These are phyloP conservation scores for Sphaerostilbella broomeana DNA, from an alignment of 2,329 filamentous ascomycete genomes.

Conservation along the genomic window DNA sequence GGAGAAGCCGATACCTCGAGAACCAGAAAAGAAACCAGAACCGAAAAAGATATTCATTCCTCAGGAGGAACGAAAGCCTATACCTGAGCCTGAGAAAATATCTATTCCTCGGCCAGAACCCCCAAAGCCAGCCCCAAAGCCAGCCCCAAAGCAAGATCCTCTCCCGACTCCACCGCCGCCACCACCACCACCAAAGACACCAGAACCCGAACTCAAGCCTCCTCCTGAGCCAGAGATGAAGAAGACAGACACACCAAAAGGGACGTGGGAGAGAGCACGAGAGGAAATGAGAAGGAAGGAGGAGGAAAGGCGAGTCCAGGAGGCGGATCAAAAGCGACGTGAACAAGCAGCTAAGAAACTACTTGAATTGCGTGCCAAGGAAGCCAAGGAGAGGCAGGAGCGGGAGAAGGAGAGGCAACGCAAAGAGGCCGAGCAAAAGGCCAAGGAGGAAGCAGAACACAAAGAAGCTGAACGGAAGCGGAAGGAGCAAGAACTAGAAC, in stretches of 20 bases:
- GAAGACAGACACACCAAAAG: conserved; percentile 9
- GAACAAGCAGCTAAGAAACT: conserved; percentile 49
- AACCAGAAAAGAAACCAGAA: conserved; percentile 5
- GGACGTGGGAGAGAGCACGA: conserved; percentile 61
- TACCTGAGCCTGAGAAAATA: conserved; percentile 1
- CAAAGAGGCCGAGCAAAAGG: conserved; percentile 31
- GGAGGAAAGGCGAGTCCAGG: conserved; percentile 55
- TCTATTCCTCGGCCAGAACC: conserved; percentile 19
- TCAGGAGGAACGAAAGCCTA: not conserved
- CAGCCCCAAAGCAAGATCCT: conserved; percentile 2
- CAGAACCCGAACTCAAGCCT: not conserved
- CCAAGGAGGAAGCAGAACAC: conserved; percentile 30
- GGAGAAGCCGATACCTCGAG: not conserved
- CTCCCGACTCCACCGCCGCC: not conserved
- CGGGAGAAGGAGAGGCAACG: conserved; percentile 35
- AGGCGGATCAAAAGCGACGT: conserved; percentile 54
- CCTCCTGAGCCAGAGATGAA: conserved; percentile 1
- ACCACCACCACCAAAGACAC: not conserved
- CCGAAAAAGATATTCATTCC: not conserved
- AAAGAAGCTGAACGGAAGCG: conserved; percentile 22
- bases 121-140: conserved; percentile 11
- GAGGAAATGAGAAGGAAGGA: conserved; percentile 59
- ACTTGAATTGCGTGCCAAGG: conserved; percentile 50
- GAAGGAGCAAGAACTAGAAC: conserved; percentile 25
- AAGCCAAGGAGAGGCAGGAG: conserved; percentile 41